Evolutionary conservation across 148 eudicot species (phyloP), one percentile per base, ranked within the genome.

Genomic region (Dysphania ambrosioides): DNA sequence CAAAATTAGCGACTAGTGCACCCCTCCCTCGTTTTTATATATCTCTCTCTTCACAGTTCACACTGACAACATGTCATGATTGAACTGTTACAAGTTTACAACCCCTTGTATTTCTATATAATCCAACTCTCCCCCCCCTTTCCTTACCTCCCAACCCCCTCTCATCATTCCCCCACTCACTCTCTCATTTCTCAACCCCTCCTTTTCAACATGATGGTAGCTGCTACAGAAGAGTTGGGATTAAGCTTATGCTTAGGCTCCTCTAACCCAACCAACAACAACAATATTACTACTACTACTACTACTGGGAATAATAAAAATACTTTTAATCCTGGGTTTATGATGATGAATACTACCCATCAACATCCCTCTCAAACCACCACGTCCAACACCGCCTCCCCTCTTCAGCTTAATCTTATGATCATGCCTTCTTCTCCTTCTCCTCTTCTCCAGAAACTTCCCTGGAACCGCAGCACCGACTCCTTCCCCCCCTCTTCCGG

Each of bases 151-250:
- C 30, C 44, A 23, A 5, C 19, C 34, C 40, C 27, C 21, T 44
- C 47, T 35, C 8, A 21, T 10, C 35, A n/a, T 29, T 18, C 59
- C 61, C n/a, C n/a, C n/a, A n/a, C n/a, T n/a, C n/a, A n/a, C n/a
- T n/a, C n/a, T n/a, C n/a, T n/a, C n/a, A n/a, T n/a, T n/a, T n/a
- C n/a, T n/a, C n/a, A n/a, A n/a, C n/a, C n/a, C n/a, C n/a, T n/a
- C n/a, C n/a, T n/a, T n/a, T n/a, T n/a, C 9, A 61, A 36, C 24
- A 77, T 64, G 80, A 83, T 87, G 86, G 81, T 79, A 19, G 75
- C 71, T 51, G 86, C 74, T 5, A 89, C 79, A 41, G 89, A 87
- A 16, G 90, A 89, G 72, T 77, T 87, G 66, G 91, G 89, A 10
- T 70, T 89, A 18, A 79, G 82, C 62, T 75, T 89, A 53, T 82